A percentile compares a stretch with the other conserved stretches of the same genome.
These are phyloP conservation scores for Cucurbita maxima DNA, from an alignment of 306 rosid genomes.

Conservation along the genomic window DNA sequence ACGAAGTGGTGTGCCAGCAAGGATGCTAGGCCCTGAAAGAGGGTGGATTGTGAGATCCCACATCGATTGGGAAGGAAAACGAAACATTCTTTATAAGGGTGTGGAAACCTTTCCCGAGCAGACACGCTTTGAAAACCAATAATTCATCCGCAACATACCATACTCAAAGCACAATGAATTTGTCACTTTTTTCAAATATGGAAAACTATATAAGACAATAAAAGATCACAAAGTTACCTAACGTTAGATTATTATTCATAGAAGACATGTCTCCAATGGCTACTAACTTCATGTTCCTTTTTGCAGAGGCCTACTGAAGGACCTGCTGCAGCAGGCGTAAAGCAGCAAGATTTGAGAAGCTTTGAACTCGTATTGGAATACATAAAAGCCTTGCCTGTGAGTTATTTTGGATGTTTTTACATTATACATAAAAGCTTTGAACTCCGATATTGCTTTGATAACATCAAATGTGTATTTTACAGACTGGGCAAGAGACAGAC, in stretches of 20 bases:
- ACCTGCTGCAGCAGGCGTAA: slow-evolving; percentile 21
- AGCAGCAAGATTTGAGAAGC: slow-evolving; percentile 79
- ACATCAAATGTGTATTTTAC: slow-evolving; percentile 19
- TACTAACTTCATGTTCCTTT: slow-evolving; percentile 22
- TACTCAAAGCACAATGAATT: neutral
- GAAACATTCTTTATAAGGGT: no score
- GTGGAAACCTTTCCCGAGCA: no score
- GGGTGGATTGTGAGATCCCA: no score
- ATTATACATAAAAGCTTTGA: neutral
- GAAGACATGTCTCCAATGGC: neutral
- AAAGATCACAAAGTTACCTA: neutral
- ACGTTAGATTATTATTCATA: neutral
- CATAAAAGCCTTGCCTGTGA: slow-evolving; percentile 90
- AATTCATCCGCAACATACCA: no score
- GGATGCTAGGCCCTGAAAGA: no score
- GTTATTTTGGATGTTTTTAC: slow-evolving; percentile 12
- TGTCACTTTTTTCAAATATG: neutral
- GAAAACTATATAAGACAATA: neutral
- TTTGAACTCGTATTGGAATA: slow-evolving; percentile 81
- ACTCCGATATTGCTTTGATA: no score
- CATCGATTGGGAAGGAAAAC: no score
- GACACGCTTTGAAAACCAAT: no score
- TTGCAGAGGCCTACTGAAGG: slow-evolving; percentile 57
- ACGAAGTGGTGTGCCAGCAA: no score
- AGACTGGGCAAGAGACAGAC: slow-evolving; percentile 97